Evolutionary conservation across 139 green algal genomes (phyloP).

Genomic region (Diplosphaera chodatii): DNA sequence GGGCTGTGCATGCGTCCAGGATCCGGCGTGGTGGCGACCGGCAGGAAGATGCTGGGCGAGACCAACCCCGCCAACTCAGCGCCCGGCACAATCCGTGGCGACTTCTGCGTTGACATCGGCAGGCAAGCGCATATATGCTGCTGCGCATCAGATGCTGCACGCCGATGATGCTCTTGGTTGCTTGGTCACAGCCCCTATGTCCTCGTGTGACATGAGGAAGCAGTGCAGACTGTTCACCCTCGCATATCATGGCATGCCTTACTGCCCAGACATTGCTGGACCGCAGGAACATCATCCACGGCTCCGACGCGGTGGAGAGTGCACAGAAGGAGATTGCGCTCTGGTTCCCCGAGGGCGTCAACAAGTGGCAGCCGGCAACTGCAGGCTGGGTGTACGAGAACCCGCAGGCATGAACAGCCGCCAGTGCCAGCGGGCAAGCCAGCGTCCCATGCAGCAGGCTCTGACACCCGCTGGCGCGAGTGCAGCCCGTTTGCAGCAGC

Average conservation of each 20-base stretch:
- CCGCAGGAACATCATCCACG: slow-evolving; percentile 92
- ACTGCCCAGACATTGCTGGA: too few species aligned
- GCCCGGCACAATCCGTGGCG: slow-evolving; percentile 85
- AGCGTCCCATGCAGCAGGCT: too few species aligned
- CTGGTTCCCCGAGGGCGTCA: slow-evolving; percentile 89
- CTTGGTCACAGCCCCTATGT: too few species aligned
- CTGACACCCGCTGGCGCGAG: too few species aligned
- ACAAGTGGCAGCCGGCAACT: slow-evolving; percentile 30
- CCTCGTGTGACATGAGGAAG: too few species aligned
- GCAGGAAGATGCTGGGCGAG: slow-evolving; percentile 82
- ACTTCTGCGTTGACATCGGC: slow-evolving; percentile 72
- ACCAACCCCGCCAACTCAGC: slow-evolving; percentile 78
- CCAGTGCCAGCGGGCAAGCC: too few species aligned
- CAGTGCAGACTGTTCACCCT: too few species aligned
- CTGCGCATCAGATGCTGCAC: background rate
- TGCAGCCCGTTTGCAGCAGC: too few species aligned
- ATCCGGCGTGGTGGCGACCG: slow-evolving; percentile 6
- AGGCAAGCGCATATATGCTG: background rate
- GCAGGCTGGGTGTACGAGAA: slow-evolving; percentile 41
- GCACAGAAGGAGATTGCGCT: slow-evolving; percentile 90
- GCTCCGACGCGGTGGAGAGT: slow-evolving; percentile 87
- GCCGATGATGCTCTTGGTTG: too few species aligned
- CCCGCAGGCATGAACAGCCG: background rate
- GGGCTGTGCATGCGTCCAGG: background rate
- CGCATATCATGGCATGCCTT: too few species aligned